Base-by-base conservation (phyloP, 2,329 filamentous ascomycete species). In the Xylaria sp. region DNA sequence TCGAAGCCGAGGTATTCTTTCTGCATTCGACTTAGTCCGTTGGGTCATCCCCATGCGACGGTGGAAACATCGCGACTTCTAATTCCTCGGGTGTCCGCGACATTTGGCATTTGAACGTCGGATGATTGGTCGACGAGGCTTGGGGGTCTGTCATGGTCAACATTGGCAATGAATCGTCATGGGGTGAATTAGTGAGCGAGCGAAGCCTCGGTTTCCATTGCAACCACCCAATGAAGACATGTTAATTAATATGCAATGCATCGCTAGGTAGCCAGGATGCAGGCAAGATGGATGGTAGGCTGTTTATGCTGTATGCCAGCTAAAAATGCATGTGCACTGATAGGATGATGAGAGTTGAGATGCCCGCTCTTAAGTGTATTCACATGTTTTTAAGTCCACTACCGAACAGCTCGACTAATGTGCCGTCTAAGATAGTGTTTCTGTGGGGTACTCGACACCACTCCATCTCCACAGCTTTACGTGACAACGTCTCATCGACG, bases 1-100 rank as follows among this genome's bases (percentile, higher is more conserved):
- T 23, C 31, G 65, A 69, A 65, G 64, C 66, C 69, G 66, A 69
- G 67, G 69, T 54, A 33, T 65, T 48, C 38, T 65, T 48, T 51
- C 67, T 40, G 31, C 33, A 65, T 63, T 26, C 4, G 66, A 66
- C 57, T 11, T 62, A 65, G 66, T 36, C 56, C 40, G 38, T 40
- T 49, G 56, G 64, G 42, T 59, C 11, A 40, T 28, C 59, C 36
- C 44, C 57, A 53, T 38, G 57, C 65, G 65, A 53, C 36, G 38
- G 67, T 54, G 53, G 60, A 49, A 59, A 40, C 51, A 62, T 70
- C 56, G 44, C 56, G 58, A 61, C 49, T 53, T 59, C 58, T 20
- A 6, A 13, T 58, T 51, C 54, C 59, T 66, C 59, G 63, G 53
- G 33, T 36, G 20, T 13, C 38, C 38, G 38, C 53, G 42, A 40